Evolutionary conservation across 2,329 filamentous ascomycete genomes (phyloP).

Genomic region (Elsinoe ampelina): DNA sequence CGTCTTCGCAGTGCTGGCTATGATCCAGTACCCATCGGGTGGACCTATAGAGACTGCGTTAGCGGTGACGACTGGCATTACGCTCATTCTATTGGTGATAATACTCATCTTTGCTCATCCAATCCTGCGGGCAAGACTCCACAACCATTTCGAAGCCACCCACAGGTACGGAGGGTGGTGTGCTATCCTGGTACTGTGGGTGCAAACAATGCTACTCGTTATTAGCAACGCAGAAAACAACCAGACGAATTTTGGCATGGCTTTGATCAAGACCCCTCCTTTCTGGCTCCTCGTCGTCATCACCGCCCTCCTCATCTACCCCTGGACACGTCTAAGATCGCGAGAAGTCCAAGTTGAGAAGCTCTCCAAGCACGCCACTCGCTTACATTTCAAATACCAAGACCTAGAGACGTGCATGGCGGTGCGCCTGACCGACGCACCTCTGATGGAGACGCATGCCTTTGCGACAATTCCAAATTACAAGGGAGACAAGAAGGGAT

Average conservation of each 20-base stretch:
- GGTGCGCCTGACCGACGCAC: slow-evolving; percentile 52
- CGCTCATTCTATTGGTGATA: slow-evolving; percentile 47
- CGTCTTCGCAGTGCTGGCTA: slow-evolving; percentile 29
- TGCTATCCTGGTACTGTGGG: slow-evolving; percentile 56
- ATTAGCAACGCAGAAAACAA: slow-evolving; percentile 25
- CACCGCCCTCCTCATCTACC: slow-evolving; percentile 57
- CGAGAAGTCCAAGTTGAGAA: slow-evolving; percentile 56
- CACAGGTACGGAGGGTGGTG: slow-evolving; percentile 70
- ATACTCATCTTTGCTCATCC: slow-evolving; percentile 59
- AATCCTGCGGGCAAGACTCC: slow-evolving; percentile 49
- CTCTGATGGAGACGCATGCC: slow-evolving; percentile 63
- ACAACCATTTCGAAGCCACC: slow-evolving; percentile 60
- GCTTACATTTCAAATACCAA: slow-evolving; percentile 60
- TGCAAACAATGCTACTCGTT: slow-evolving; percentile 47
- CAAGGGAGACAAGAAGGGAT: slow-evolving; percentile 39
- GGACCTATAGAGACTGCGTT: slow-evolving; percentile 27
- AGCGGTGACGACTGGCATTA: slow-evolving; percentile 47
- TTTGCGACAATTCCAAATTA: slow-evolving; percentile 64
- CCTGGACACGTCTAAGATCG: slow-evolving; percentile 63
- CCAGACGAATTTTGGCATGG: slow-evolving; percentile 27
- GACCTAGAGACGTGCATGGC: slow-evolving; percentile 24
- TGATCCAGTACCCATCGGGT: slow-evolving; percentile 20
- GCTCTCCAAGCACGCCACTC: slow-evolving; percentile 63
- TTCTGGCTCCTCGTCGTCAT: slow-evolving; percentile 62
- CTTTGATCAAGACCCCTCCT: slow-evolving; percentile 39